Conservation (phyloP, 2,329 filamentous ascomycete genomes). For the Aspergillus pseudoterreus region DNA sequence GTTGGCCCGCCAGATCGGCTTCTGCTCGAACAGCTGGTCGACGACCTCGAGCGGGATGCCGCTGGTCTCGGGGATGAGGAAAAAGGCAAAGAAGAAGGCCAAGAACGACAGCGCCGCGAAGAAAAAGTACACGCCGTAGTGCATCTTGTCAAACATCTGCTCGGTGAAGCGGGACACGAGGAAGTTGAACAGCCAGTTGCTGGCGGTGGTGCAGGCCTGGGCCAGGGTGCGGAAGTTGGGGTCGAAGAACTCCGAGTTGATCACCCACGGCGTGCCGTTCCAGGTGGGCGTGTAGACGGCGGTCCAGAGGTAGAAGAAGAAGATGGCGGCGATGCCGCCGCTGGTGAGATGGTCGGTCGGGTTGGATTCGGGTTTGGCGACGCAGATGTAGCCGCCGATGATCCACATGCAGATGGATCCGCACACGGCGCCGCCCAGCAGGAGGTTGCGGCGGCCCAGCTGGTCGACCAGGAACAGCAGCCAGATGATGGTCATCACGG, state of each 20-base stretch:
- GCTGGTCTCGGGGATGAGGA: slow-evolving; percentile 65
- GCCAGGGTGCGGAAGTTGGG: slow-evolving; percentile 66
- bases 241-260: slow-evolving; percentile 71
- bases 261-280: slow-evolving; percentile 73
- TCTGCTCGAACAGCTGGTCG: slow-evolving; percentile 56
- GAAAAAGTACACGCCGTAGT: slow-evolving; percentile 67
- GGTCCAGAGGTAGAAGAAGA: slow-evolving; percentile 73
- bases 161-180: slow-evolving; percentile 35
- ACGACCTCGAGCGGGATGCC: slow-evolving; percentile 62
- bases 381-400: slow-evolving; percentile 31
- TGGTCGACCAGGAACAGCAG: slow-evolving; percentile 65
- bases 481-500: slow-evolving; percentile 63
- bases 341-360: slow-evolving; percentile 19
- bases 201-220: slow-evolving; percentile 60
- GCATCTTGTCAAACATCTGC: slow-evolving; percentile 40
- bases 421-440: slow-evolving; percentile 61
- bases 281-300: slow-evolving; percentile 68
- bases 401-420: slow-evolving; percentile 45
- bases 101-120: slow-evolving; percentile 62
- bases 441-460: slow-evolving; percentile 58
- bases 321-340: slow-evolving; percentile 43
- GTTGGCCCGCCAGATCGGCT: slow-evolving; percentile 33
- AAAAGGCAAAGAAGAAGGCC: slow-evolving; percentile 58
- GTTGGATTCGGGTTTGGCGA: slow-evolving; percentile 28
- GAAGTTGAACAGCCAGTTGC: slow-evolving; percentile 37